Evolutionary conservation across 306 rosid genomes (phyloP).

Genomic region (Cicer judaicum): DNA sequence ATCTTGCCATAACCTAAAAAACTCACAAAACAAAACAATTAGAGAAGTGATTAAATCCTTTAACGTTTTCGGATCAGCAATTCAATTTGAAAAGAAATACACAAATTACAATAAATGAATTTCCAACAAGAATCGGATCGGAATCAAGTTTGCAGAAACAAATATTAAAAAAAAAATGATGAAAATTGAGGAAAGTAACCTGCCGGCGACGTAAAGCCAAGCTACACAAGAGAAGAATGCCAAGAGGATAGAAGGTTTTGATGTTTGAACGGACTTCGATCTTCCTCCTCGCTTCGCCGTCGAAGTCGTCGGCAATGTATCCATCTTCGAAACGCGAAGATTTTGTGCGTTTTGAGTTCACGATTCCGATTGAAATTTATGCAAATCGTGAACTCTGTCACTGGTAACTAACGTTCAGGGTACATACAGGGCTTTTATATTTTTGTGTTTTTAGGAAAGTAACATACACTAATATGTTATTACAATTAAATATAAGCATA

Average conservation of each 20-base stretch:
- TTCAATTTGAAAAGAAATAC: not conserved
- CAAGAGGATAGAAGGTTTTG: slow-evolving; percentile 76
- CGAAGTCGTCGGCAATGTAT: slow-evolving; percentile 69
- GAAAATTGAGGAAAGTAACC: slow-evolving; percentile 49
- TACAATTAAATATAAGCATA: too few species aligned
- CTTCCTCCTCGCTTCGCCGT: slow-evolving; percentile 71
- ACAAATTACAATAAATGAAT: not conserved
- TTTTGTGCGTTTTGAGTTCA: not conserved
- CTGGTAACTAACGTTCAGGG: not conserved
- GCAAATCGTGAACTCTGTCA: not conserved
- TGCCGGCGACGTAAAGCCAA: slow-evolving; percentile 98
- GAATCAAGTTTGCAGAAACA: slow-evolving; percentile 16
- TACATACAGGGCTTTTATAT: not conserved
- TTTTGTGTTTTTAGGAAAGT: not conserved
- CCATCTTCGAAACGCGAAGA: slow-evolving; percentile 52
- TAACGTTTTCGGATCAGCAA: slow-evolving; percentile 18
- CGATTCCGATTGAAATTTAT: not conserved
- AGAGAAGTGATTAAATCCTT: not conserved
- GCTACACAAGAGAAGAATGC: slow-evolving; percentile 96
- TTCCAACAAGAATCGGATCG: slow-evolving; percentile 35
- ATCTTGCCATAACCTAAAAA: slow-evolving; percentile 94
- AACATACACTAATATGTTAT: too few species aligned
- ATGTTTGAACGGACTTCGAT: slow-evolving; percentile 73
- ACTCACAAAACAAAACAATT: slow-evolving; percentile 5
- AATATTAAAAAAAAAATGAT: not conserved